phyloP scores from a whole-genome alignment of 2,329 filamentous ascomycete species.

The Rutstroemia sp. region DNA sequence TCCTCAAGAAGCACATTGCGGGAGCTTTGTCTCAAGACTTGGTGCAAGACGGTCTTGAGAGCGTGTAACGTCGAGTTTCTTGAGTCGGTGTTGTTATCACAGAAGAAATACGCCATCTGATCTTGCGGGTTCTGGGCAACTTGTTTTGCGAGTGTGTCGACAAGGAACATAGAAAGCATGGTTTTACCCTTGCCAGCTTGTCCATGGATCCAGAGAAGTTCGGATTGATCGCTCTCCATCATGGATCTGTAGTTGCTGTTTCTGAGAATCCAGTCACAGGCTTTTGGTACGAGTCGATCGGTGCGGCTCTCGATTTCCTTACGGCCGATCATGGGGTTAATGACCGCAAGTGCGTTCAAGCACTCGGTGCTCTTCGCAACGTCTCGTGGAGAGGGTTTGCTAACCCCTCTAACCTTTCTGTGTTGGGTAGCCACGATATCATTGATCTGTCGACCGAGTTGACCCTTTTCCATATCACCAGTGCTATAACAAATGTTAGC shows the following conservation, averaged over 20 bases:
- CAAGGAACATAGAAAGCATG: constrained; percentile 8
- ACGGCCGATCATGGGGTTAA: constrained; percentile 2
- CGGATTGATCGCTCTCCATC: constrained; percentile 6
- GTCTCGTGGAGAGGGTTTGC: background rate
- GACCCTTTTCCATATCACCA: constrained; percentile 1
- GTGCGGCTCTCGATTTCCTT: constrained; percentile 6
- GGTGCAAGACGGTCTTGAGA: constrained; percentile 6
- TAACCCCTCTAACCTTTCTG: background rate
- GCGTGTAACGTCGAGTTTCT: constrained; percentile 9
- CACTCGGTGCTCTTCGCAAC: background rate
- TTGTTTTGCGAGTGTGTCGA: constrained; percentile 6
- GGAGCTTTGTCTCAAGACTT: constrained; percentile 4
- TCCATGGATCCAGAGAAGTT: constrained; percentile 8
- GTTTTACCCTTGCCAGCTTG: constrained; percentile 11
- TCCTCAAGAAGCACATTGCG: constrained; percentile 5
- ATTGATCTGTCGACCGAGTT: constrained; percentile 7
- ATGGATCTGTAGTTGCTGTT: constrained; percentile 4
- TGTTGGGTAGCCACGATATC: constrained; percentile 7
- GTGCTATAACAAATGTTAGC: background rate
- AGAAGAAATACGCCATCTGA: constrained; percentile 8
- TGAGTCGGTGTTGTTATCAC: constrained; percentile 5
- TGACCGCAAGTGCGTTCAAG: constrained; percentile 6
- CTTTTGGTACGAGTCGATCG: constrained; percentile 7
- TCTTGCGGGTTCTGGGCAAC: constrained; percentile 5
- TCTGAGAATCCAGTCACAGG: constrained; percentile 7